phyloP scores from a whole-genome alignment of 2,329 filamentous ascomycete species.

The Aspergillus udagawae region DNA sequence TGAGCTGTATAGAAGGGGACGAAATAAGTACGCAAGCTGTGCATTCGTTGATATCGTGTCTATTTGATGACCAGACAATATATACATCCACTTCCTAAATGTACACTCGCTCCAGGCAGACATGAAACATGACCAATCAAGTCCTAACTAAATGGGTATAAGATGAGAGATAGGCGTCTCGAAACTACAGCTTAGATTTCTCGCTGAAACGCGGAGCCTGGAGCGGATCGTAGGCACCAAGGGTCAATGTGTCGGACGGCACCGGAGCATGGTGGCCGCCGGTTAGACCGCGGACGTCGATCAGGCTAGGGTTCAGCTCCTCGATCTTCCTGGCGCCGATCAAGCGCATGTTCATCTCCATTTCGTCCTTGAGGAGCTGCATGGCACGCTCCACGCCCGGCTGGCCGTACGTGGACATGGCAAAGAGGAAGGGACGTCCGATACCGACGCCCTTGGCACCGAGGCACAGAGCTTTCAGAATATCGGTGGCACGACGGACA shows the following conservation, averaged over 20 bases:
- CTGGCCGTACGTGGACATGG: slow-evolving; percentile 88
- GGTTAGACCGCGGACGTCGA: slow-evolving; percentile 69
- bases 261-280: slow-evolving; percentile 56
- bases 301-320: slow-evolving; percentile 73
- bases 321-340: slow-evolving; percentile 73
- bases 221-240: slow-evolving; percentile 56
- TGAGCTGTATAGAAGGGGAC: too few species aligned
- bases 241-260: slow-evolving; percentile 58
- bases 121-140: background rate
- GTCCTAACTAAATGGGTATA: background rate
- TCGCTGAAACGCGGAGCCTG: slow-evolving; percentile 47
- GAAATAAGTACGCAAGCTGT: too few species aligned
- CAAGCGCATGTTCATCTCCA: slow-evolving; percentile 98
- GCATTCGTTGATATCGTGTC: too few species aligned
- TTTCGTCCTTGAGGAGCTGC: slow-evolving; percentile 88
- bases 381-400: slow-evolving; percentile 87
- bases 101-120: background rate
- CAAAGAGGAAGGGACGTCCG: slow-evolving; percentile 89
- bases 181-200: slow-evolving; percentile 42
- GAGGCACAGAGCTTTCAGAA: slow-evolving; percentile 90
- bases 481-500: slow-evolving; percentile 83
- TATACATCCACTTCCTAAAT: background rate
- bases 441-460: slow-evolving; percentile 92
- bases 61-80: background rate
- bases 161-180: background rate